phyloP scores from a whole-genome alignment of 1,139 yeast genomes.

The Hyphopichia buzzinii region DNA sequence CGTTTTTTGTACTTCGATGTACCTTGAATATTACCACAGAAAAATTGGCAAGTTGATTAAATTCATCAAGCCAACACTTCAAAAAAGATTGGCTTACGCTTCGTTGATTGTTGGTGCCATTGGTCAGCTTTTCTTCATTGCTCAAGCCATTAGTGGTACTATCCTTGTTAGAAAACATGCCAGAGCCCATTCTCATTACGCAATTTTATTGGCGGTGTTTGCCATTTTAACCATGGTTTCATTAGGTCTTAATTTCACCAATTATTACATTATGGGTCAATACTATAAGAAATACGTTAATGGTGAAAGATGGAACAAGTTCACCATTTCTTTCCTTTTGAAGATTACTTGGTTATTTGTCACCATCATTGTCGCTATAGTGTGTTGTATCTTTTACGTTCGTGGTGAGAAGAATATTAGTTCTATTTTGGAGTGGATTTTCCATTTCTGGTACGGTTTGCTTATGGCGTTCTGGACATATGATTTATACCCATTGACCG shows the following conservation, averaged over 20 bases:
- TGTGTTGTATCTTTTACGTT: constrained; percentile 29
- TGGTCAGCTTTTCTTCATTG: constrained; percentile 25
- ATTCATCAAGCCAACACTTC: constrained; percentile 26
- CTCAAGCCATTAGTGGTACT: constrained; percentile 21
- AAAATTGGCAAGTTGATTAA: constrained; percentile 31
- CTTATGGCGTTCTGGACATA: constrained; percentile 36
- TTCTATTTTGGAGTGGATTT: constrained; percentile 33
- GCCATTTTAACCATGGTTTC: constrained; percentile 23
- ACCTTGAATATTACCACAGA: constrained; percentile 29
- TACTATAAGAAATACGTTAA: constrained; percentile 29
- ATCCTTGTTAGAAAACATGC: constrained; percentile 18
- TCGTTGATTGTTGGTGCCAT: constrained; percentile 22
- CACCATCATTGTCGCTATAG: constrained; percentile 25
- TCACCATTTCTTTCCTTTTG: constrained; percentile 29
- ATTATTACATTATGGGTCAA: constrained; percentile 33
- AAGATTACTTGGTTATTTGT: constrained; percentile 31
- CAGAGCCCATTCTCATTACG: constrained; percentile 22
- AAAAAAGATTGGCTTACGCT: constrained; percentile 25
- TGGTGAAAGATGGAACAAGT: constrained; percentile 31
- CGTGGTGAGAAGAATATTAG: constrained; percentile 14
- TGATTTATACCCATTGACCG: constrained; percentile 36
- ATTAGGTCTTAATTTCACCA: constrained; percentile 25
- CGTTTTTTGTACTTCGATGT: constrained; percentile 25
- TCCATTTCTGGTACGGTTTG: constrained; percentile 38
- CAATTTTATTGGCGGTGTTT: constrained; percentile 24